A percentile compares a stretch with the other conserved stretches of the same genome.
Conservation (phyloP, 2,329 filamentous ascomycete genomes). For the Claviceps sp. region DNA sequence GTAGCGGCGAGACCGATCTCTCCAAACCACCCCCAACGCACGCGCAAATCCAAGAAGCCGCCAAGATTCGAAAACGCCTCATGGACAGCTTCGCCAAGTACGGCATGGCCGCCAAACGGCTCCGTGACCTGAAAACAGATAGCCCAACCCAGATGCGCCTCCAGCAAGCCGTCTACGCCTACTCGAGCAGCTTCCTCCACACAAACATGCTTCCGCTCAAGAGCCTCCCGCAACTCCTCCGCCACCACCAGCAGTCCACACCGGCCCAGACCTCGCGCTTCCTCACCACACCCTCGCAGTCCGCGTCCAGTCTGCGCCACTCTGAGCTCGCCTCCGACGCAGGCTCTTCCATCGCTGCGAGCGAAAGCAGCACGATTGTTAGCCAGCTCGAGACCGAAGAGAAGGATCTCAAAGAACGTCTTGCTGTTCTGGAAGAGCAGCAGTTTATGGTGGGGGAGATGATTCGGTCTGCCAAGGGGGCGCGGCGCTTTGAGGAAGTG, state of each 20-base stretch:
- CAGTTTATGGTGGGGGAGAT: slow-evolving; percentile 80
- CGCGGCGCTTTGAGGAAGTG: slow-evolving; percentile 76
- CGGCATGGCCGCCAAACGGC: slow-evolving; percentile 64
- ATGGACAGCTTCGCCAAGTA: slow-evolving; percentile 86
- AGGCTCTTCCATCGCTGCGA: slow-evolving; percentile 26
- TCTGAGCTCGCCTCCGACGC: slow-evolving; percentile 36
- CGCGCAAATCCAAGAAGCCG: slow-evolving; percentile 68
- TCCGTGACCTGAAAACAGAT: slow-evolving; percentile 64
- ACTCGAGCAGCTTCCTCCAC: slow-evolving; percentile 73
- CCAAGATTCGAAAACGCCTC: slow-evolving; percentile 77
- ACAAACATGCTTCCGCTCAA: slow-evolving; percentile 84
- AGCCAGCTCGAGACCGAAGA: slow-evolving; percentile 66
- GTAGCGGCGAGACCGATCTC: slow-evolving; percentile 23
- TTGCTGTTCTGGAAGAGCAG: slow-evolving; percentile 84
- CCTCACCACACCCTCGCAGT: slow-evolving; percentile 22
- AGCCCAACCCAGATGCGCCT: slow-evolving; percentile 60
- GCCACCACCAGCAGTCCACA: slow-evolving; percentile 14
- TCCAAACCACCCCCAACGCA: slow-evolving; percentile 34
- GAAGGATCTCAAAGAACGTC: slow-evolving; percentile 62
- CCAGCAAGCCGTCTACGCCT: slow-evolving; percentile 70
- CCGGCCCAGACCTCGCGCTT: slow-evolving; percentile 17
- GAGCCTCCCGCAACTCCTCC: slow-evolving; percentile 53
- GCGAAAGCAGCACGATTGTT: slow-evolving; percentile 39
- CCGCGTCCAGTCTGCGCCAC: slow-evolving; percentile 28
- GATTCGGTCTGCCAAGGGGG: slow-evolving; percentile 63